Evolutionary conservation across 2,329 filamentous ascomycete genomes (phyloP).

Genomic region (Aspergillus awamori): DNA sequence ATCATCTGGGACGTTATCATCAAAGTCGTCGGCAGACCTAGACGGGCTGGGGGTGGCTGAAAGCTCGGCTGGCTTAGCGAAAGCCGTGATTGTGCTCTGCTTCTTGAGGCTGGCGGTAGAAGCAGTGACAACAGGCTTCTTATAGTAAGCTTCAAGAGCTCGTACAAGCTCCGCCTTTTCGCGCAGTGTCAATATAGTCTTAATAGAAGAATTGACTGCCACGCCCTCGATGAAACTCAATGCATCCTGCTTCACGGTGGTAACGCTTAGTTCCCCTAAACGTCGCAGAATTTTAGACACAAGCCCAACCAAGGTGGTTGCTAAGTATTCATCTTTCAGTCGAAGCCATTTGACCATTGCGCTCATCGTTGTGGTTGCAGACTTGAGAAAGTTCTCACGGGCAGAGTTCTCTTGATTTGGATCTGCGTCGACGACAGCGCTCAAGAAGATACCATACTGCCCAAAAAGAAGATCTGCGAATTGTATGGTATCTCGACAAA

Average conservation of each 20-base stretch:
- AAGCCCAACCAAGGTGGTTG: constrained; percentile 77
- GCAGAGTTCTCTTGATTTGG: constrained; percentile 41
- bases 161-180: constrained; percentile 81
- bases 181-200: constrained; percentile 77
- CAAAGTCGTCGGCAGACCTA: constrained; percentile 43
- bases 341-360: constrained; percentile 84
- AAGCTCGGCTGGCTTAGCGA: constrained; percentile 39
- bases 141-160: constrained; percentile 59
- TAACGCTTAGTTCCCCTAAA: constrained; percentile 75
- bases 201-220: constrained; percentile 60
- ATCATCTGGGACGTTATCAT: constrained; percentile 46
- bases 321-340: constrained; percentile 82
- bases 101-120: constrained; percentile 48
- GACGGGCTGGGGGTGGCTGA: constrained; percentile 39
- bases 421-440: constrained; percentile 60
- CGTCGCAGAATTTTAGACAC: constrained; percentile 81
- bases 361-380: constrained; percentile 66
- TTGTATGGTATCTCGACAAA: constrained; percentile 93
- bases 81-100: constrained; percentile 46
- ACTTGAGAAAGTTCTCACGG: constrained; percentile 62
- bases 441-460: constrained; percentile 80
- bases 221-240: constrained; percentile 62
- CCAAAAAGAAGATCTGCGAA: constrained; percentile 84
- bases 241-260: constrained; percentile 65
- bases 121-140: constrained; percentile 48